Percentiles rank a stretch among this genome's conserved stretches.
These are phyloP conservation scores for Paramecium primaurelia DNA, from an alignment of 73 alveolate genomes.

Conservation along the genomic window DNA sequence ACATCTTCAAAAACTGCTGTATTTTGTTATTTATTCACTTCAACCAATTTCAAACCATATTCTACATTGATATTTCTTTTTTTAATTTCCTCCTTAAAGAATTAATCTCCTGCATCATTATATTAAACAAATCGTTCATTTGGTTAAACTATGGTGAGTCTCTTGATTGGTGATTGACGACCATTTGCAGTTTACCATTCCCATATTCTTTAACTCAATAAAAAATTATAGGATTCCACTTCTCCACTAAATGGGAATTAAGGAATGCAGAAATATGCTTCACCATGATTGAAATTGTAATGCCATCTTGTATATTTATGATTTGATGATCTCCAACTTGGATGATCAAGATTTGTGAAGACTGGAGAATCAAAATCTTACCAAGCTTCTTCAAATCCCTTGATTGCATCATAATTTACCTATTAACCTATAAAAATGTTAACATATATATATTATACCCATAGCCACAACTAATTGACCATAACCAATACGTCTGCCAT, in stretches of 20 bases:
- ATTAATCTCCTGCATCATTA: conserved; percentile 50
- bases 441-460: conserved; percentile 30
- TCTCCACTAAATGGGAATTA: conserved; percentile 58
- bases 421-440: conserved; percentile 48
- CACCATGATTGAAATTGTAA: conserved; percentile 50
- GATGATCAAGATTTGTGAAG: conserved; percentile 43
- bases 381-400: conserved; percentile 73
- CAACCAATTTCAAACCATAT: conserved; percentile 49
- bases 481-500: conserved; percentile 78
- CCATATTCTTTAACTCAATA: conserved; percentile 40
- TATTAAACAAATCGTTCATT: conserved; percentile 54
- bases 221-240: conserved; percentile 50
- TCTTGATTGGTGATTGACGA: conserved; percentile 34
- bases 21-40: conserved; percentile 17
- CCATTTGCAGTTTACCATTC: conserved; percentile 50
- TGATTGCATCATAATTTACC: conserved; percentile 63
- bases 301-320: conserved; percentile 52
- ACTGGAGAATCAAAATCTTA: conserved; percentile 57
- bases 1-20: conserved; percentile 46
- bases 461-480: conserved; percentile 75
- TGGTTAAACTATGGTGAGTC: conserved; percentile 45
- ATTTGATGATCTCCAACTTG: conserved; percentile 46
- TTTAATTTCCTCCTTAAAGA: conserved; percentile 53
- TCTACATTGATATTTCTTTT: conserved; percentile 47
- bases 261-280: conserved; percentile 62